Percentiles rank a stretch among this genome's conserved stretches.
phyloP scores from a whole-genome alignment of 805 yeast genomes.

The Candida fluviatilis region DNA sequence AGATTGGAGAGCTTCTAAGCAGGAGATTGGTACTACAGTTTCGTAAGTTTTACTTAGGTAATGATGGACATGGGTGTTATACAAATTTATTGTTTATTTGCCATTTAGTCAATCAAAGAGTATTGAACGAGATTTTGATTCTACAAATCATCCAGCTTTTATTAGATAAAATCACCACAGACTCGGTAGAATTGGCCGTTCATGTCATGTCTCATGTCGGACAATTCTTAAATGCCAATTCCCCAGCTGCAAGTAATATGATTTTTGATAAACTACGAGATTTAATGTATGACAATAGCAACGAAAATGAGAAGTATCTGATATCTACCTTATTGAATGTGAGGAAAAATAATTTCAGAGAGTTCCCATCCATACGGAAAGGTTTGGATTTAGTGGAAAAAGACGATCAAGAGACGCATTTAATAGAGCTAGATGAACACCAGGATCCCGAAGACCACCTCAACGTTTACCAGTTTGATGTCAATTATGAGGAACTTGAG shows the following conservation, averaged over 20 bases:
- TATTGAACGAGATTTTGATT: conserved; percentile 32
- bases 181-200: conserved; percentile 52
- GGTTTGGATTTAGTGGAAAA: conserved; percentile 61
- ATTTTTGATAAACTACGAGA: conserved; percentile 59
- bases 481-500: conserved; percentile 48
- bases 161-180: conserved; percentile 45
- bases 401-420: conserved; percentile 56
- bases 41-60: conserved; percentile 46
- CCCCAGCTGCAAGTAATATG: conserved; percentile 42
- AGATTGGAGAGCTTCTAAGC: conserved; percentile 56
- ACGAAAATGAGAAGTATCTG: conserved; percentile 38
- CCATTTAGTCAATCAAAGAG: conserved; percentile 59
- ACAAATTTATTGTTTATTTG: conserved; percentile 47
- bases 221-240: conserved; percentile 37
- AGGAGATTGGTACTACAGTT: conserved; percentile 56
- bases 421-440: conserved; percentile 50
- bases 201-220: conserved; percentile 53
- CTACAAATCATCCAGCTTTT: conserved; percentile 34
- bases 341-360: conserved; percentile 41
- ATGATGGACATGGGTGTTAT: conserved; percentile 41
- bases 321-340: conserved; percentile 50
- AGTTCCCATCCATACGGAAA: conserved; percentile 35
- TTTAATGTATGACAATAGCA: conserved; percentile 52
- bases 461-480: conserved; percentile 50
- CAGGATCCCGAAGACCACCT: conserved; percentile 43